Evolutionary conservation across 441 rosid genomes (phyloP), one percentile per base, ranked within the genome.

Genomic region (California macrophylla): DNA sequence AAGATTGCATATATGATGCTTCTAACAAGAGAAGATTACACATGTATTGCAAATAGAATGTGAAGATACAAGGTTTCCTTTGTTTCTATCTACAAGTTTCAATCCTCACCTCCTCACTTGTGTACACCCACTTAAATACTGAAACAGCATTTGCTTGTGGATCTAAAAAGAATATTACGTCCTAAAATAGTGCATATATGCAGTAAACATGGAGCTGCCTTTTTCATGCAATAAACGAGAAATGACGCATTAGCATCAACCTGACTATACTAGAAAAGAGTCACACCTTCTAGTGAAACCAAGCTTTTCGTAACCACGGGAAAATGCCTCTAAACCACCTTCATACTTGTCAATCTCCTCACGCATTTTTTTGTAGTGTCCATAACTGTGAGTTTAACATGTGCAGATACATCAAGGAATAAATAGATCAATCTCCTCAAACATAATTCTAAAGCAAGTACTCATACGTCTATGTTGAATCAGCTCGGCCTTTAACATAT

Each of bases 231-330:
- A 40, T 65, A 42, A 3, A 71, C 45, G 62, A 32, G 16, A 30
- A n/a, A 62, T 36, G 32, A 20, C 20, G 24, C 45, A 67, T 29
- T 20, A 50, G 64, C 34, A 52, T 50, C 32, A 66, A 69, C 62
- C 69, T 29, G 4, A 26, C 66, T 34, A 36, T 20, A 60, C 38
- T 15, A 70, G n/a, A 67, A 70, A 73, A 42, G 23, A 36, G n/a
- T n/a, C 30, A 62, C 78, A 94, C 99, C 98, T 89, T 83, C 85
- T 79, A 28, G 79, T 78, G 78, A 94, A 94, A 80, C 99, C 99
- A 76, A 94, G 78, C 78, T 86, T 85, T 82, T 92, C 92, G 69
- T 94, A 92, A 70, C 98, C 98, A 50, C 93, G 95, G 82, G 99
- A 92, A 80, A 94, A 92, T 23, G 74, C 87, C 78, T 89, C 99